Evolutionary conservation across 179 eudicot genomes (phyloP).

Genomic region (Sideroxylon spinosum): DNA sequence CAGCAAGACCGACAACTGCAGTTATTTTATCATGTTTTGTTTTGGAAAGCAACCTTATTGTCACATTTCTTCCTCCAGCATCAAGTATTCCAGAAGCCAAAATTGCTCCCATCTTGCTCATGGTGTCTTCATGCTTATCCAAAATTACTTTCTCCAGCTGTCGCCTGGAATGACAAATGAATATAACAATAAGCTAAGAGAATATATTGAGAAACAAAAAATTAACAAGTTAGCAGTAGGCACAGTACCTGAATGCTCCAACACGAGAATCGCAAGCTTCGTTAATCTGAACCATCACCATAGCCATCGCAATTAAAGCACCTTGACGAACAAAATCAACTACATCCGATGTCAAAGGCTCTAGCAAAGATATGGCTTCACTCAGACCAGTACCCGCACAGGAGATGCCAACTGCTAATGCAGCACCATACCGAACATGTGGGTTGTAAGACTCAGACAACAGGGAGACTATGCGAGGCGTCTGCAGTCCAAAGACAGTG

Average conservation of each 20-base stretch:
- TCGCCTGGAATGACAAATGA: slow-evolving; percentile 42
- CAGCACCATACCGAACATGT: slow-evolving; percentile 99
- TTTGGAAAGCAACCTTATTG: slow-evolving; percentile 83
- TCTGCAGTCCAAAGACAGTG: slow-evolving; percentile 45
- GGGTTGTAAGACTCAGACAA: slow-evolving; percentile 97
- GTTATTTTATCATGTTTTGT: slow-evolving; percentile 90
- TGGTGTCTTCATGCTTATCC: slow-evolving; percentile 97
- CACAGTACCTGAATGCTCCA: slow-evolving; percentile 80
- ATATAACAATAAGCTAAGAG: neutral
- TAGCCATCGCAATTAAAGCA: slow-evolving; percentile 96
- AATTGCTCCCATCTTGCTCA: slow-evolving; percentile 99
- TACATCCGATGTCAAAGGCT: slow-evolving; percentile 93
- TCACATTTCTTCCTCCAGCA: slow-evolving; percentile 97
- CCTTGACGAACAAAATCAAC: slow-evolving; percentile 99
- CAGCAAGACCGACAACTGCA: slow-evolving; percentile 93
- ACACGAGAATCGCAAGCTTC: slow-evolving; percentile 97
- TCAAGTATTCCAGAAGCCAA: slow-evolving; percentile 93
- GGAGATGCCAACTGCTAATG: slow-evolving; percentile 93
- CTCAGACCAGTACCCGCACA: slow-evolving; percentile 95
- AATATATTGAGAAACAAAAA: neutral
- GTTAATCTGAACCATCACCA: slow-evolving; percentile 94
- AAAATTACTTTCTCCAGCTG: slow-evolving; percentile 90
- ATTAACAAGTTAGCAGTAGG: neutral
- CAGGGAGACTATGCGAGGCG: slow-evolving; percentile 85
- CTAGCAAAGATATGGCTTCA: slow-evolving; percentile 92